Conservation (phyloP, 1,284 basidiomycete genomes). For the Laetiporus sulphureus region DNA sequence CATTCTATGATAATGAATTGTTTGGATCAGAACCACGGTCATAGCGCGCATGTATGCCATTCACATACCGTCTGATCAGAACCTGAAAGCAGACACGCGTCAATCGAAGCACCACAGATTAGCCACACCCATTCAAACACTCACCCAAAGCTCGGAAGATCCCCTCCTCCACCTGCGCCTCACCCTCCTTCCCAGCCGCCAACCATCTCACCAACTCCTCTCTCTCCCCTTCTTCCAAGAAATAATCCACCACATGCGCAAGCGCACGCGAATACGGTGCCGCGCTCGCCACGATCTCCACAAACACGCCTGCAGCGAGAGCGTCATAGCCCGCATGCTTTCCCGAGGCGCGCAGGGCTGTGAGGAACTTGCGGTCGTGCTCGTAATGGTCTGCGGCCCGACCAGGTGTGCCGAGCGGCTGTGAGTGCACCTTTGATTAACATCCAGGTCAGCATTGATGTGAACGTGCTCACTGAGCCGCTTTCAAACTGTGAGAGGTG, state of each 20-base stretch:
- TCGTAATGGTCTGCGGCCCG: conserved; percentile 17
- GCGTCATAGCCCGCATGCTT: conserved; percentile 4
- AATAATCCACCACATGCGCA: conserved; percentile 58
- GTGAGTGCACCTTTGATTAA: conserved; percentile 6
- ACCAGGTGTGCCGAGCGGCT: conserved; percentile 8
- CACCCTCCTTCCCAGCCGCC: not conserved
- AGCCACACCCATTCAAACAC: too few relatives aligned
- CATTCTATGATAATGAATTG: too few relatives aligned
- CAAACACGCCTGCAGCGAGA: conserved; percentile 29
- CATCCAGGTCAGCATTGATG: too few relatives aligned
- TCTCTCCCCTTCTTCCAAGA: conserved; percentile 37
- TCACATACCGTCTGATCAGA: too few relatives aligned
- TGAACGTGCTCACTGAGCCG: conserved; percentile 31
- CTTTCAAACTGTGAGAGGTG: conserved; percentile 27
- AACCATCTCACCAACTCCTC: conserved; percentile 31
- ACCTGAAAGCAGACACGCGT: too few relatives aligned
- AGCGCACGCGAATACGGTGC: conserved; percentile 30
- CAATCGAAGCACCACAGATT: too few relatives aligned
- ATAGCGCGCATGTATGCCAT: too few relatives aligned
- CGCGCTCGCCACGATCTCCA: conserved; percentile 43
- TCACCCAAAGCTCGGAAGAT: not conserved
- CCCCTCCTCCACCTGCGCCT: not conserved
- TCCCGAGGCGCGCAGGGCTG: conserved; percentile 26
- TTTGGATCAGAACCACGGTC: too few relatives aligned
- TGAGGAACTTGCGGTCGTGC: conserved; percentile 16